Evolutionary conservation across 371 early-diverging fungal genomes (phyloP), one percentile per base, ranked within the genome.

Genomic region (Syncephalastrum racemosum): DNA sequence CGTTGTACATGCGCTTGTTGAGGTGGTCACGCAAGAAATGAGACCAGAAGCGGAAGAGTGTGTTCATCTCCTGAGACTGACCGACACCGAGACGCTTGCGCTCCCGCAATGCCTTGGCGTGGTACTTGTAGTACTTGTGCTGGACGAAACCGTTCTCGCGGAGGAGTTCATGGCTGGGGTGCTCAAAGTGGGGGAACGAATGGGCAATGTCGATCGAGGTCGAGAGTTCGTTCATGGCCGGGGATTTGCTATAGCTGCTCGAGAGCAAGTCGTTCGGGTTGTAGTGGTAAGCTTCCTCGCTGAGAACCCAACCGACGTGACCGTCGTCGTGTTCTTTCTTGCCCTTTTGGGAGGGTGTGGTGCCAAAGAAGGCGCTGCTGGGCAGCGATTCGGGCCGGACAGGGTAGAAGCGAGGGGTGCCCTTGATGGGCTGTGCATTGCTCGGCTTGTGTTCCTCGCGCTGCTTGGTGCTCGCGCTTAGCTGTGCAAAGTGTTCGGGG

Each of bases 21-120:
- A 89, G 94, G 62, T 92, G 90, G 69, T 95, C 95, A 66, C 96
- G 92, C 71, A 97, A 79, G 69, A 96, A 97, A 75, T 97, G 95
- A 50, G 91, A 92, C 97, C 97, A 97, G 90, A 97, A 97, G 22
- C 96, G 89, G 86, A 90, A 97, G 56, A 97, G 75, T 2, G 95
- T 95, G 81, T 97, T 97, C 97, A 97, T 97, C 67, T 95, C 97
- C 57, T 92, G 95, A n/a, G 92, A 92, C 19, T 86, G 89, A 13
- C 97, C 96, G 15, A 83, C 79, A 18, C 97, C 97, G 24, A 88
- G 80, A 52, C 86, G 83, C 71, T 92, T 93, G 64, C 97, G 94
- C 68, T 97, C 97, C 56, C 85, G 86, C 40, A 95, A 71, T n/a
- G 96, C 97, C 77, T 92, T 90, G 59, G 87, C 88, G 62, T 92